Evolutionary conservation across 257 asterid species (phyloP).

Genomic region (Nicotiana paniculata): DNA sequence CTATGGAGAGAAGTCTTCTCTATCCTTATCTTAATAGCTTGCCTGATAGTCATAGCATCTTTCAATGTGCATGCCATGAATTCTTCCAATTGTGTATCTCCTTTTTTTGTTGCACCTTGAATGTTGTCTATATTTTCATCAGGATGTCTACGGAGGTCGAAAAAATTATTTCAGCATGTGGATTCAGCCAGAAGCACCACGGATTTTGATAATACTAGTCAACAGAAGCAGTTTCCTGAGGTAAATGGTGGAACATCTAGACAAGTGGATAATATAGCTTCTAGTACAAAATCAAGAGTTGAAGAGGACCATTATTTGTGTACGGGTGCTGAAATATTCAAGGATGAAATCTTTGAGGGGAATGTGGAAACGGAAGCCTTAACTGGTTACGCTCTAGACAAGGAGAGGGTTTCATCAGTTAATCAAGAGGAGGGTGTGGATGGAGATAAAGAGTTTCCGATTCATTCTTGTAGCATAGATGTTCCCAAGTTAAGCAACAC

Average conservation of each 20-base stretch:
- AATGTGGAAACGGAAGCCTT: slow-evolving; percentile 18
- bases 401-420: slow-evolving; percentile 15
- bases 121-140: slow-evolving; percentile 6
- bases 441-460: slow-evolving; percentile 18
- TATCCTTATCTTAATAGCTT: neutral
- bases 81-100: neutral
- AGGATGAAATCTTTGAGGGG: neutral
- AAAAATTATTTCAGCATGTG: slow-evolving; percentile 1
- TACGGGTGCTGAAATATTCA: neutral
- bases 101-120: neutral
- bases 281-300: neutral
- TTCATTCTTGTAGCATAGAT: slow-evolving; percentile 15
- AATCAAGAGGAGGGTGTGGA: slow-evolving; percentile 13
- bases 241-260: neutral
- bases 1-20: neutral
- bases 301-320: neutral
- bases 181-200: slow-evolving; percentile 26
- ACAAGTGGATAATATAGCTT: neutral
- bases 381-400: slow-evolving; percentile 13
- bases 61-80: neutral
- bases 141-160: slow-evolving; percentile 39
- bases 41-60: neutral
- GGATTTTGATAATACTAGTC: slow-evolving; percentile 14
- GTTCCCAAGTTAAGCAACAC: slow-evolving; percentile 13
- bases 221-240: neutral